Evolutionary conservation across 2,329 filamentous ascomycete species (phyloP).

Genomic region (Penicillium sp.): DNA sequence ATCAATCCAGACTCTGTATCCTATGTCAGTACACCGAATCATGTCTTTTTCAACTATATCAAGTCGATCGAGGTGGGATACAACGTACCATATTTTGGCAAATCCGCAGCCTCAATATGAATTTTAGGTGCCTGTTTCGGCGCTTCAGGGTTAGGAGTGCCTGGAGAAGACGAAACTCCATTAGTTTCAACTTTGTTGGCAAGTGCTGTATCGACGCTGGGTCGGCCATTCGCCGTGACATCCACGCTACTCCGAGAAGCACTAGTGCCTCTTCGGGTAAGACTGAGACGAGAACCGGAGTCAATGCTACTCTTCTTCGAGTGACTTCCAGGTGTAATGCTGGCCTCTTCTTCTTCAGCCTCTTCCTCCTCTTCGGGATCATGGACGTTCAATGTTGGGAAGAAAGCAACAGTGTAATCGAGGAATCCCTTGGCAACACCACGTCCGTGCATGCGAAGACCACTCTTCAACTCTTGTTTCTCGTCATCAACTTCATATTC

Average conservation of each 20-base stretch:
- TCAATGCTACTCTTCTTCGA: constrained; percentile 28
- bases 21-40: constrained; percentile 37
- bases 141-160: constrained; percentile 21
- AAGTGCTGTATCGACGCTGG: constrained; percentile 29
- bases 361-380: constrained; percentile 72
- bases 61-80: not conserved
- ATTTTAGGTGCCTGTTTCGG: constrained; percentile 65
- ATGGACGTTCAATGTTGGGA: constrained; percentile 78
- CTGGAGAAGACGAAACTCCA: constrained; percentile 36
- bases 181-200: constrained; percentile 30
- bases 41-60: not conserved
- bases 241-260: constrained; percentile 1
- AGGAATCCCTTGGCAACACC: constrained; percentile 73
- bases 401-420: constrained; percentile 82
- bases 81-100: constrained; percentile 64
- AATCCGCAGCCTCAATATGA: constrained; percentile 71
- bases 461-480: constrained; percentile 64
- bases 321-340: constrained; percentile 14
- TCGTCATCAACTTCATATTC: constrained; percentile 76
- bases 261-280: constrained; percentile 6
- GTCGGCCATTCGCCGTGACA: constrained; percentile 23
- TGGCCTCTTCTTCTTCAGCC: constrained; percentile 42
- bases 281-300: constrained; percentile 21
- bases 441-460: constrained; percentile 65
- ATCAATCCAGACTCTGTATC: constrained; percentile 76